Conservation (phyloP, 73 alveolate genomes). For the Effrenium voratum region DNA sequence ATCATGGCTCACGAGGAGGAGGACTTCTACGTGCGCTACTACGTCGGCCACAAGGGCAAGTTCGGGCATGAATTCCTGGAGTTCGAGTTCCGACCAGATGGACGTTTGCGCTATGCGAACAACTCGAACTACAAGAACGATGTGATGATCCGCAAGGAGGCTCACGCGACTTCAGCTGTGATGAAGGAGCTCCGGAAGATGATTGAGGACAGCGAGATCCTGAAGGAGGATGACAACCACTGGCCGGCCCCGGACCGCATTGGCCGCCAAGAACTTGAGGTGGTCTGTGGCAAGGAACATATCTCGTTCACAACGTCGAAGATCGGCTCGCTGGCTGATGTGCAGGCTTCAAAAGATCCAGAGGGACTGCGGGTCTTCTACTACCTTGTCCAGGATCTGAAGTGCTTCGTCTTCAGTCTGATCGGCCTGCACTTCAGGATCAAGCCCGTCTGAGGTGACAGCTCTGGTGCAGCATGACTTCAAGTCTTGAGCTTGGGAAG, state of each 20-base stretch:
- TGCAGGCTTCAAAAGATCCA: slow-evolving; percentile 98
- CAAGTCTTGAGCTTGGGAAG: slow-evolving; percentile 3
- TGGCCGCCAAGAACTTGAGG: slow-evolving; percentile 99
- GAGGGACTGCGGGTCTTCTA: slow-evolving; percentile 98
- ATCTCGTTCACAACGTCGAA: slow-evolving; percentile 98
- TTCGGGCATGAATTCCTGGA: slow-evolving; percentile 99
- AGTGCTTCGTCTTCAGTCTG: slow-evolving; percentile 97
- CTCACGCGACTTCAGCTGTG: slow-evolving; percentile 96
- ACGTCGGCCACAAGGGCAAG: slow-evolving; percentile 96
- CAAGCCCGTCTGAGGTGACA: slow-evolving; percentile 88
- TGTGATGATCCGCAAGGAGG: slow-evolving; percentile 98
- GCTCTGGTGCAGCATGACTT: background rate
- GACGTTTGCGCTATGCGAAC: slow-evolving; percentile 98
- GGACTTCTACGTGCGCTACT: slow-evolving; percentile 94
- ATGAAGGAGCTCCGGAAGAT: slow-evolving; percentile 97
- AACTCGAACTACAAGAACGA: slow-evolving; percentile 98
- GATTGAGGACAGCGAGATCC: slow-evolving; percentile 97
- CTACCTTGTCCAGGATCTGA: slow-evolving; percentile 98
- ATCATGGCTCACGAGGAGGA: slow-evolving; percentile 92
- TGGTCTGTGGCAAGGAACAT: slow-evolving; percentile 97
- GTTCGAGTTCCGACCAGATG: slow-evolving; percentile 98
- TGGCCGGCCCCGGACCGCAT: slow-evolving; percentile 99
- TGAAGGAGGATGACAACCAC: slow-evolving; percentile 97
- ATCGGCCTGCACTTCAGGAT: slow-evolving; percentile 98
- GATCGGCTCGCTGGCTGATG: slow-evolving; percentile 97